Percentiles rank a stretch among this genome's conserved stretches.
phyloP scores from a whole-genome alignment of 1,284 basidiomycete genomes.

The Papiliotrema flavescens region DNA sequence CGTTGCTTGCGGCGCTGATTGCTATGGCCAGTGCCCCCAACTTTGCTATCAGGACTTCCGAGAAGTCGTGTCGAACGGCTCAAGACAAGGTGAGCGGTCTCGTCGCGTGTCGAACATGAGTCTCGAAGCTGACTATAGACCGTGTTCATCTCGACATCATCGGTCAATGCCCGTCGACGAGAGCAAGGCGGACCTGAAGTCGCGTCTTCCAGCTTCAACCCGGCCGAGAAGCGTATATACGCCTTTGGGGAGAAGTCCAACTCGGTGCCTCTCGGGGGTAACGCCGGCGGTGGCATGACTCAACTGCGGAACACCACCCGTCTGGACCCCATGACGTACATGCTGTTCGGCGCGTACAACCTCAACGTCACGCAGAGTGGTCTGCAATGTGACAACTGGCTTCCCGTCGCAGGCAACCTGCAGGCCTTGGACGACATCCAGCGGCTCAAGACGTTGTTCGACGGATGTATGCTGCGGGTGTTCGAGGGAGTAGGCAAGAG shows the following conservation, averaged over 20 bases:
- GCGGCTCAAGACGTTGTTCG: constrained; percentile 76
- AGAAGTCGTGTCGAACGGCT: constrained; percentile 70
- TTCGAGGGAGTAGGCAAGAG: constrained; percentile 73
- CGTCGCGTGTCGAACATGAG: neutral
- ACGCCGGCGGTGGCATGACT: constrained; percentile 35
- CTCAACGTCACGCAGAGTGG: constrained; percentile 65
- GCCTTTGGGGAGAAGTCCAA: constrained; percentile 83
- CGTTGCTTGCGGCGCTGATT: constrained; percentile 81
- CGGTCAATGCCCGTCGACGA: constrained; percentile 76
- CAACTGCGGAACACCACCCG: constrained; percentile 73
- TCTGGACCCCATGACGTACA: constrained; percentile 83
- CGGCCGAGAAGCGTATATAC: constrained; percentile 71
- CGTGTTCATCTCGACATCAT: constrained; percentile 69
- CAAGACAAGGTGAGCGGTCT: constrained; percentile 72
- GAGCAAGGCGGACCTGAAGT: constrained; percentile 53
- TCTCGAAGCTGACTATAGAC: constrained; percentile 13
- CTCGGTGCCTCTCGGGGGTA: constrained; percentile 53
- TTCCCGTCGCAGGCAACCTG: constrained; percentile 75
- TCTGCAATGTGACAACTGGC: constrained; percentile 84
- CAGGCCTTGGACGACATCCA: constrained; percentile 79
- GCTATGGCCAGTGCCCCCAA: constrained; percentile 88
- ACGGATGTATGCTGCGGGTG: constrained; percentile 81
- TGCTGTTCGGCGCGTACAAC: constrained; percentile 86
- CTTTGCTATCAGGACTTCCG: constrained; percentile 78
- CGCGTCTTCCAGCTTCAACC: constrained; percentile 47